Percentiles rank a stretch among this genome's conserved stretches.
Conservation (phyloP, 2,329 filamentous ascomycete genomes). For the Mycosphaerella sp. region DNA sequence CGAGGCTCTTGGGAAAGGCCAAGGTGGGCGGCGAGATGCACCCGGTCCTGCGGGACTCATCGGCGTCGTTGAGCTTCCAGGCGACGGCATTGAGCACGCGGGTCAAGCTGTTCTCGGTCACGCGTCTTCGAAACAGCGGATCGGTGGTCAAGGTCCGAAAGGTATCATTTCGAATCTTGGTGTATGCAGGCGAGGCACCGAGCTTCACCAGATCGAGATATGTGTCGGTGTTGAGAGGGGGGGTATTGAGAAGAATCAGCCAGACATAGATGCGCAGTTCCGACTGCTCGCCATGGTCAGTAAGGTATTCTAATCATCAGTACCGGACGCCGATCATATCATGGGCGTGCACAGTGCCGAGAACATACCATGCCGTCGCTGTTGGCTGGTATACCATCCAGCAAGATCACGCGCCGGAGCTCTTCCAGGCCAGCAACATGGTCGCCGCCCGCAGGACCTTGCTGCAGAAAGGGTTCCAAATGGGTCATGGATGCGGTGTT, state of each 20-base stretch:
- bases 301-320: no score
- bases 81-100: conserved; percentile 90
- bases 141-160: conserved; percentile 95
- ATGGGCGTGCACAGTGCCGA: no score
- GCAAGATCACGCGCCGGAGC: conserved; percentile 65
- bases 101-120: conserved; percentile 92
- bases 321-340: no score
- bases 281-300: conserved; percentile 53
- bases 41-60: conserved; percentile 52
- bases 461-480: conserved; percentile 72
- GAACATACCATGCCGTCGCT: conserved; percentile 71
- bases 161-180: conserved; percentile 97
- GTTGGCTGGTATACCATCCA: conserved; percentile 70
- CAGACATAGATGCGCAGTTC: conserved; percentile 90
- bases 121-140: conserved; percentile 89
- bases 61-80: conserved; percentile 83
- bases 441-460: conserved; percentile 70
- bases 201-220: conserved; percentile 89
- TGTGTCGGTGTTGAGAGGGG: conserved; percentile 74
- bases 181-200: conserved; percentile 87
- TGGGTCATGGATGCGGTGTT: conserved; percentile 26
- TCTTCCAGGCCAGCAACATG: conserved; percentile 61
- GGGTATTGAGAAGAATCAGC: conserved; percentile 86
- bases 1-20: conserved; percentile 45
- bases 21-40: conserved; percentile 47